A percentile compares a stretch with the other conserved stretches of the same genome.
phyloP scores from a whole-genome alignment of 257 asterid genomes.

The Lantana camara region DNA sequence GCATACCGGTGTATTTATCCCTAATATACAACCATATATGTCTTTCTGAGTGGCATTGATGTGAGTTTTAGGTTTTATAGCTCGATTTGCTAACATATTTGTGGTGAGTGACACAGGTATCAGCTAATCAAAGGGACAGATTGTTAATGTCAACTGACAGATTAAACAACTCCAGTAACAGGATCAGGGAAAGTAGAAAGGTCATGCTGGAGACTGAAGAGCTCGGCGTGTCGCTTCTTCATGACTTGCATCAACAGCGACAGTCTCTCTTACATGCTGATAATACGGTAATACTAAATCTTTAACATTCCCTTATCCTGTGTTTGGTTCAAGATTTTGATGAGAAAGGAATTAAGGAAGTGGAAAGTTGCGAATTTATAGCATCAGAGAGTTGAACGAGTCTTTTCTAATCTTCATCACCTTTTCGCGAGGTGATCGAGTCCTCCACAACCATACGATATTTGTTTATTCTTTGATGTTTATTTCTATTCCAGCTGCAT shows the following conservation, averaged over 20 bases:
- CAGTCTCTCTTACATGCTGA: constrained; percentile 75
- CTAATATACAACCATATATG: no score
- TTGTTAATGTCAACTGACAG: constrained; percentile 56
- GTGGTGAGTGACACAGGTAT: constrained; percentile 46
- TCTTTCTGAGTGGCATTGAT: background rate
- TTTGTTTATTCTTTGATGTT: constrained; percentile 11
- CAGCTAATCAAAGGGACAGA: constrained; percentile 77
- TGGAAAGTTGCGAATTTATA: no score
- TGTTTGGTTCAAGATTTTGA: background rate
- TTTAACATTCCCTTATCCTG: no score
- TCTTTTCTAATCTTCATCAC: no score
- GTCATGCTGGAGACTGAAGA: constrained; percentile 93
- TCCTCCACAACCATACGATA: no score
- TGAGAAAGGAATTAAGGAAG: no score
- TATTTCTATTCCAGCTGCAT: constrained; percentile 45
- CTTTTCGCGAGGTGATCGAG: no score
- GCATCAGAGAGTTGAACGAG: no score
- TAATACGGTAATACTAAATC: constrained; percentile 61
- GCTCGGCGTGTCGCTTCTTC: constrained; percentile 88
- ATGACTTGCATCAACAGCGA: constrained; percentile 78
- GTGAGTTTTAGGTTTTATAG: background rate
- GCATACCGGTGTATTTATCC: no score
- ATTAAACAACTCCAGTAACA: constrained; percentile 64
- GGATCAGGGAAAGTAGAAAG: constrained; percentile 73
- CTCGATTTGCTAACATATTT: constrained; percentile 2